Conservation (phyloP, 2,329 filamentous ascomycete genomes). For the Cladophialophora bantiana region DNA sequence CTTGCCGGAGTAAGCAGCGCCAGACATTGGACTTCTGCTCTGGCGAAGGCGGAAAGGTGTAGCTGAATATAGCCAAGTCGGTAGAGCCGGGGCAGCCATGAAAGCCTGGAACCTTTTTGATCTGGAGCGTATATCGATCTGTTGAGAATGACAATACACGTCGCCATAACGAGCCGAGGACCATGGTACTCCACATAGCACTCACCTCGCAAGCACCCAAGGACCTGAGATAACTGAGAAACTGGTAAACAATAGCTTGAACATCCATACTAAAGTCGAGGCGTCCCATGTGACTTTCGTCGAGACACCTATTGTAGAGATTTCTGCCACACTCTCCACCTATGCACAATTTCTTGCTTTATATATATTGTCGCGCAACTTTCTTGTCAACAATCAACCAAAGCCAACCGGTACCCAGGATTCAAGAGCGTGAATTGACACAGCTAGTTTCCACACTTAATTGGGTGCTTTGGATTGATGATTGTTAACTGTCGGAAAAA, state of each 20-base stretch:
- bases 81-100: background rate
- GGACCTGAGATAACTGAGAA: background rate
- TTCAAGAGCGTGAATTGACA: background rate
- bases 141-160: background rate
- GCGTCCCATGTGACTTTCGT: background rate
- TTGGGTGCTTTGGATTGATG: slow-evolving; percentile 1
- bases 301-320: background rate
- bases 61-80: background rate
- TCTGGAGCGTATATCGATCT: background rate
- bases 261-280: background rate
- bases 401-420: background rate
- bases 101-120: background rate
- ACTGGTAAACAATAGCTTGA: background rate
- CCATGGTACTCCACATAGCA: background rate
- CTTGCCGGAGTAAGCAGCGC: background rate
- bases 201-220: background rate
- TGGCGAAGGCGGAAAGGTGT: background rate
- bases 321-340: background rate
- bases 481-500: background rate
- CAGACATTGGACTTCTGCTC: background rate
- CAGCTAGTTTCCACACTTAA: slow-evolving; percentile 2
- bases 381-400: background rate
- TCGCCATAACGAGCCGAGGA: background rate
- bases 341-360: background rate
- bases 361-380: background rate